These are phyloP conservation scores for Pseudogymnoascus sp. DNA, from an alignment of 2,329 filamentous ascomycete genomes.

Conservation along the genomic window DNA sequence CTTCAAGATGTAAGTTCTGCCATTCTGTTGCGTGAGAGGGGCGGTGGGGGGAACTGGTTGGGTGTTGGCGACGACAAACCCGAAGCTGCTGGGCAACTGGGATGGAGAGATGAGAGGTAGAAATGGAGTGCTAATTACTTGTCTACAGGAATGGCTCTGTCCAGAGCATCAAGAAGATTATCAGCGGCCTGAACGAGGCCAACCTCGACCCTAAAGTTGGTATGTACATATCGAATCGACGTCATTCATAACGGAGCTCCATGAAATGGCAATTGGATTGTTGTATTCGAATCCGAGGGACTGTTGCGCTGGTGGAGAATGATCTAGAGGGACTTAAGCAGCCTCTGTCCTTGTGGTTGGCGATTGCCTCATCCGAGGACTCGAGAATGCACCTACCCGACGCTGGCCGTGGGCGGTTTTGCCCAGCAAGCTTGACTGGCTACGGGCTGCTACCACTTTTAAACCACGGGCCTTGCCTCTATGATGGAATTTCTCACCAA, in stretches of 20 bases:
- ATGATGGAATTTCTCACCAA: not conserved
- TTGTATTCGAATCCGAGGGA: not conserved
- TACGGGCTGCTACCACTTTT: not conserved
- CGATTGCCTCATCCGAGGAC: not conserved
- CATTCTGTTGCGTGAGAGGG: not conserved
- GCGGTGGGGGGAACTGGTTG: not conserved
- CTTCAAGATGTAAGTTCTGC: constrained; percentile 83
- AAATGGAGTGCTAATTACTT: not conserved
- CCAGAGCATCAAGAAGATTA: constrained; percentile 83
- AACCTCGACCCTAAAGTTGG: constrained; percentile 68
- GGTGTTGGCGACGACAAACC: not conserved
- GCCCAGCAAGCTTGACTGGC: not conserved
- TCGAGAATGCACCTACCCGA: not conserved
- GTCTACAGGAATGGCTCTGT: constrained; percentile 78
- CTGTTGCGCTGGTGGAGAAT: not conserved
- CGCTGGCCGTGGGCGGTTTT: not conserved
- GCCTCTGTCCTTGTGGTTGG: not conserved
- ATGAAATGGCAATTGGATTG: not conserved
- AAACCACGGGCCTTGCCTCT: no score
- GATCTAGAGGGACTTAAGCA: not conserved
- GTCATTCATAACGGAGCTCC: constrained; percentile 6
- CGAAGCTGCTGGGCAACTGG: not conserved
- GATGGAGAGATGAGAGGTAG: not conserved
- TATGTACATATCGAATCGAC: constrained; percentile 35
- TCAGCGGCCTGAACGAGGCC: constrained; percentile 80